These are phyloP conservation scores for Elsinoe ampelina DNA, from an alignment of 2,329 filamentous ascomycete genomes.

Conservation along the genomic window DNA sequence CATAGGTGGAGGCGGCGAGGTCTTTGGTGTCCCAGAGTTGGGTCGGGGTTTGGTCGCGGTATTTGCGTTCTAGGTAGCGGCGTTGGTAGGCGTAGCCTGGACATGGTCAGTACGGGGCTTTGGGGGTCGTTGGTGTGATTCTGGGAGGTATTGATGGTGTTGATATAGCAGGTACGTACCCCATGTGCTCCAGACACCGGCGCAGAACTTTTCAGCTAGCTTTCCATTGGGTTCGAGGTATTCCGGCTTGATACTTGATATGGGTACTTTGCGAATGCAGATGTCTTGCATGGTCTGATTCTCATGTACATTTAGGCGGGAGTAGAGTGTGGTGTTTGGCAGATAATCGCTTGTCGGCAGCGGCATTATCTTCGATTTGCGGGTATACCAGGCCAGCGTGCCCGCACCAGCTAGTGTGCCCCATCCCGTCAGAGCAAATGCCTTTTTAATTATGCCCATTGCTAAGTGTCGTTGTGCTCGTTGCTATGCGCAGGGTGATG, in stretches of 20 bases:
- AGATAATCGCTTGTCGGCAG: conserved; percentile 54
- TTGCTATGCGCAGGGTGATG: no score
- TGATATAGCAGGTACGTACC: conserved; percentile 39
- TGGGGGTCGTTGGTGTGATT: not conserved
- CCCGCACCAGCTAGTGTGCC: conserved; percentile 38
- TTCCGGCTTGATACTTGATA: conserved; percentile 56
- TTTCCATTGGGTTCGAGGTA: conserved; percentile 53
- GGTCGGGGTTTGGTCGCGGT: conserved; percentile 38
- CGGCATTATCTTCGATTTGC: conserved; percentile 48
- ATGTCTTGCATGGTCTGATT: conserved; percentile 58
- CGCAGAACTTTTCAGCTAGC: conserved; percentile 56
- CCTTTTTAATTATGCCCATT: conserved; percentile 27
- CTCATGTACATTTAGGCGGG: conserved; percentile 50
- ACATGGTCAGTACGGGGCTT: no score
- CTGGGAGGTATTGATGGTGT: not conserved
- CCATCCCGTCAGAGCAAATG: conserved; percentile 26
- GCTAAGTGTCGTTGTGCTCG: not conserved
- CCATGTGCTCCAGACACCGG: conserved; percentile 56
- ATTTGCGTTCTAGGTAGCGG: conserved; percentile 50
- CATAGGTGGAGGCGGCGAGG: conserved; percentile 49
- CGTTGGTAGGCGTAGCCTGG: conserved; percentile 52
- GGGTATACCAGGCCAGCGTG: conserved; percentile 44
- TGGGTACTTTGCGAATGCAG: conserved; percentile 52
- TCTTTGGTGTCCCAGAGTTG: conserved; percentile 54
- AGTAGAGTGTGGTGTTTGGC: conserved; percentile 49